Evolutionary conservation across 306 rosid species (phyloP).

Genomic region (Casuarina glauca): DNA sequence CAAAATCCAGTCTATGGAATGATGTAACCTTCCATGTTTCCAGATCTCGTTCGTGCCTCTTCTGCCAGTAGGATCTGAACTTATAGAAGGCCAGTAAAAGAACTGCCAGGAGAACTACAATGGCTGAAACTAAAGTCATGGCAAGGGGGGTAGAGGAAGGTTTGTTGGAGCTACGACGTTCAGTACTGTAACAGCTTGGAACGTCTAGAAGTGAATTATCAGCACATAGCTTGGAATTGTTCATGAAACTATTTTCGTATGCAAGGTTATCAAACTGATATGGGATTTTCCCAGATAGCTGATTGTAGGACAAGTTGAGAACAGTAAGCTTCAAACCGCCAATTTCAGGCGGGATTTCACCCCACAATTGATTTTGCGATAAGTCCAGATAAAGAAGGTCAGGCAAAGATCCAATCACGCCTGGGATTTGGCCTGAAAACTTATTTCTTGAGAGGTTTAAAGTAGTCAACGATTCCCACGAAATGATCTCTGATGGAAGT

Average conservation of each 20-base stretch:
- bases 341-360: conserved; percentile 67
- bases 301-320: conserved; percentile 81
- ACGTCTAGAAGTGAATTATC: conserved; percentile 32
- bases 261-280: conserved; percentile 55
- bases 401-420: conserved; percentile 50
- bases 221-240: conserved; percentile 66
- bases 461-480: conserved; percentile 57
- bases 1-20: conserved; percentile 70
- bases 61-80: conserved; percentile 31
- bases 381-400: conserved; percentile 63
- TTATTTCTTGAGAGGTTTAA: conserved; percentile 67
- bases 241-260: conserved; percentile 60
- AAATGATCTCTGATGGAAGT: conserved; percentile 56
- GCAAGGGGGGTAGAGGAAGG: conserved; percentile 44
- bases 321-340: conserved; percentile 49
- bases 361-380: conserved; percentile 62
- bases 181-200: conserved; percentile 44
- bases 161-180: conserved; percentile 27
- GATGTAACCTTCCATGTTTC: conserved; percentile 78
- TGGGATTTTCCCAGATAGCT: conserved; percentile 73
- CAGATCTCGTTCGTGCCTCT: conserved; percentile 34
- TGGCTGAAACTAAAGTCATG: conserved; percentile 36
- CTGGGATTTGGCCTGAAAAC: conserved; percentile 65
- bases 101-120: conserved; percentile 27
- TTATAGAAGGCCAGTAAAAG: conserved; percentile 29